Percentiles rank a stretch among this genome's conserved stretches.
These are phyloP conservation scores for Yamadazyma diddensiae DNA, from an alignment of 1,139 yeast species.

Conservation along the genomic window DNA sequence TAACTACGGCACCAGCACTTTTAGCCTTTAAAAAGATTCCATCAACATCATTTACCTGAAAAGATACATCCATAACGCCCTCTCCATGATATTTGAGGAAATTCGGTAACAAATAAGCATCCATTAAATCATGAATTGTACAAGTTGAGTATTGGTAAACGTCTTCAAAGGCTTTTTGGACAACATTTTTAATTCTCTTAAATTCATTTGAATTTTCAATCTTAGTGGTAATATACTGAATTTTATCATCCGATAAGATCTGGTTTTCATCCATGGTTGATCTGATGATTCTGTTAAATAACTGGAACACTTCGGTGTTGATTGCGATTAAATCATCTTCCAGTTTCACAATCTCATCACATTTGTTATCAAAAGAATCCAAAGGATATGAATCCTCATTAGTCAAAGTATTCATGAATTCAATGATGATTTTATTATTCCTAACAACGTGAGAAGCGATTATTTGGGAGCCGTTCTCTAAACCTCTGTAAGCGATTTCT, in stretches of 20 bases:
- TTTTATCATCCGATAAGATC: neutral
- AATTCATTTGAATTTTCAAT: conserved; percentile 16
- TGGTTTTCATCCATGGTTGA: conserved; percentile 4
- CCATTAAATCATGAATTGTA: conserved; percentile 23
- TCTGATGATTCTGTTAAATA: conserved; percentile 4
- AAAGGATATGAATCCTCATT: conserved; percentile 5
- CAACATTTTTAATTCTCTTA: conserved; percentile 11
- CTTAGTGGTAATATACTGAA: conserved; percentile 5
- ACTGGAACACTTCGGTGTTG: conserved; percentile 2
- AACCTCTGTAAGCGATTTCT: conserved; percentile 59
- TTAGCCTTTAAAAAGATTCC: conserved; percentile 46
- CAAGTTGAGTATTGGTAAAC: conserved; percentile 6
- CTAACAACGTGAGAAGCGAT: conserved; percentile 59
- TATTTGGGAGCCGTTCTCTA: conserved; percentile 63
- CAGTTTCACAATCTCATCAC: too few species aligned
- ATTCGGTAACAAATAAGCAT: conserved; percentile 26
- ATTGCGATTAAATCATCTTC: conserved; percentile 2
- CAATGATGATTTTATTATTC: conserved; percentile 58
- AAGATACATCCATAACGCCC: conserved; percentile 71
- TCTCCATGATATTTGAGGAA: conserved; percentile 68
- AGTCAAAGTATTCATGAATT: conserved; percentile 32
- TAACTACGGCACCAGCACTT: conserved; percentile 50
- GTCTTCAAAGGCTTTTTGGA: conserved; percentile 7
- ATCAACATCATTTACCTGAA: conserved; percentile 52
- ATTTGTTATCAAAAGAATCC: neutral